Percentiles rank a stretch among this genome's conserved stretches.
phyloP scores from a whole-genome alignment of 495 filamentous ascomycete genomes.

The Tetracladium setigerum region DNA sequence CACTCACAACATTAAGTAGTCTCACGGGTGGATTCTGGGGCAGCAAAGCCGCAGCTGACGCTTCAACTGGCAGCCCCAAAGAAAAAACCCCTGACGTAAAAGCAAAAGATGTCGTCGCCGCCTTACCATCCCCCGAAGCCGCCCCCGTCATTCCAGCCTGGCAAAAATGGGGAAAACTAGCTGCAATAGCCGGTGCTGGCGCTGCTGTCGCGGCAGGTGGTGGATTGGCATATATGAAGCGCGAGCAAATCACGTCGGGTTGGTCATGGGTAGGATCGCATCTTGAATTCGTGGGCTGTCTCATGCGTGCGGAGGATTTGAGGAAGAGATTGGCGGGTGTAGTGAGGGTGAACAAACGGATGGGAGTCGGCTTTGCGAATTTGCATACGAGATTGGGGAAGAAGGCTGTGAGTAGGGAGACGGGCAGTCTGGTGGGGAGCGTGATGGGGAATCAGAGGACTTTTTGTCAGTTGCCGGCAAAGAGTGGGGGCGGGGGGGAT shows the following conservation, averaged over 20 bases:
- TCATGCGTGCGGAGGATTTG: conserved; percentile 71
- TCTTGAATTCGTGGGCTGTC: conserved; percentile 89
- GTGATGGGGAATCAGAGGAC: conserved; percentile 60
- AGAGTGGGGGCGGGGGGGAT: conserved; percentile 34
- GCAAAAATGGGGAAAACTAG: conserved; percentile 72
- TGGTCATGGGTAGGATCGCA: conserved; percentile 73
- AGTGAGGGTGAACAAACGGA: conserved; percentile 43
- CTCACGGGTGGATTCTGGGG: conserved; percentile 27
- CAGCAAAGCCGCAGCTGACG: conserved; percentile 16
- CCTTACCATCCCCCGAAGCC: conserved; percentile 36
- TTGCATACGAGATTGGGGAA: conserved; percentile 78
- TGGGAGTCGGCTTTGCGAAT: conserved; percentile 64
- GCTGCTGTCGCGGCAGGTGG: conserved; percentile 79
- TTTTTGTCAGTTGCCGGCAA: conserved; percentile 74
- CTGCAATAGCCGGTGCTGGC: conserved; percentile 74
- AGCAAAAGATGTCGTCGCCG: conserved; percentile 15
- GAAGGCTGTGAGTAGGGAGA: conserved; percentile 35
- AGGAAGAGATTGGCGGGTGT: conserved; percentile 54
- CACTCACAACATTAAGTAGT: conserved; percentile 55
- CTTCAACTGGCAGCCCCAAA: background rate
- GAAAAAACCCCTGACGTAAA: conserved; percentile 1
- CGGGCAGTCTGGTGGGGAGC: conserved; percentile 36
- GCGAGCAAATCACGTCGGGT: conserved; percentile 62
- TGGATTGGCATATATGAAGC: conserved; percentile 77
- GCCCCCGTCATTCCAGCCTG: conserved; percentile 26